Evolutionary conservation across 2,329 filamentous ascomycete species (phyloP).

Genomic region (Aspergillus viridinutans): DNA sequence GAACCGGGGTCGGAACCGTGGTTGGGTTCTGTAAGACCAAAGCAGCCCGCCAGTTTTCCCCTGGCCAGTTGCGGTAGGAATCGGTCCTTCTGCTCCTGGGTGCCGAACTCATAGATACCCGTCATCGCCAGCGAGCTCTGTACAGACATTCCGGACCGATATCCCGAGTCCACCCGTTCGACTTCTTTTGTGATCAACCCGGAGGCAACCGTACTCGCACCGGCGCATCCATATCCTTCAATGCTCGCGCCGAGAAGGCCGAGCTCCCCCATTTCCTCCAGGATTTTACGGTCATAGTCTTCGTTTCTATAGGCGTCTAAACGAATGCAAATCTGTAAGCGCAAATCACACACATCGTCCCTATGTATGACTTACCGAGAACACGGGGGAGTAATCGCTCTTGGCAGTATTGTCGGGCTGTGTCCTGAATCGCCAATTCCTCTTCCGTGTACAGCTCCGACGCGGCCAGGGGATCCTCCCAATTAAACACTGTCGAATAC

Average conservation of each 20-base stretch:
- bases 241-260: constrained; percentile 85
- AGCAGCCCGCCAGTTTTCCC: constrained; percentile 77
- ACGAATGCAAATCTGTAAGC: background rate
- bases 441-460: constrained; percentile 81
- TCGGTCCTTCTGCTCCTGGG: constrained; percentile 80
- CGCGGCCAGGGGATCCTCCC: constrained; percentile 80
- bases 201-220: constrained; percentile 81
- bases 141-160: constrained; percentile 88
- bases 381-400: constrained; percentile 81
- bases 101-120: constrained; percentile 81
- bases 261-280: constrained; percentile 87
- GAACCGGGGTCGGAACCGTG: constrained; percentile 87
- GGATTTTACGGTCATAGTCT: constrained; percentile 77
- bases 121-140: constrained; percentile 93
- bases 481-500: constrained; percentile 63
- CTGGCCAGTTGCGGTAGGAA: constrained; percentile 77
- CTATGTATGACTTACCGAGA: constrained; percentile 57
- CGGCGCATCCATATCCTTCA: constrained; percentile 82
- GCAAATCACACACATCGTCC: constrained; percentile 2
- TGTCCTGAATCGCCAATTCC: constrained; percentile 83
- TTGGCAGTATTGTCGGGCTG: constrained; percentile 90
- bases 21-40: constrained; percentile 88
- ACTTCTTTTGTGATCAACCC: constrained; percentile 87
- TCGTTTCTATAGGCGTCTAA: constrained; percentile 82
- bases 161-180: constrained; percentile 85